Percentiles rank a stretch among this genome's conserved stretches.
These are phyloP conservation scores for Globomyces pollinis-pini DNA, from an alignment of 192 early-diverging fungal species.

Conservation along the genomic window DNA sequence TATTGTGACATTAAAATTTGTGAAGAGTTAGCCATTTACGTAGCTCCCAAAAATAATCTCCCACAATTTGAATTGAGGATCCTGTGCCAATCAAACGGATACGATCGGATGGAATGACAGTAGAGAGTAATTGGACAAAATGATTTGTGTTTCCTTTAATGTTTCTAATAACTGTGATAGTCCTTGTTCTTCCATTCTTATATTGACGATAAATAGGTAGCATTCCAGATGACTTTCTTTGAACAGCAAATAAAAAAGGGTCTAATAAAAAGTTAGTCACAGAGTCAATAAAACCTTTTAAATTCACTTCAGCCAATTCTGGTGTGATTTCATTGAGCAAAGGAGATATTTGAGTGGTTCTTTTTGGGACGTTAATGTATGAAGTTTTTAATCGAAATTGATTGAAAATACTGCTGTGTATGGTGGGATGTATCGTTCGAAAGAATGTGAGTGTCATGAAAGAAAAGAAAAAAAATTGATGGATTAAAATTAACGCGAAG, in stretches of 20 bases:
- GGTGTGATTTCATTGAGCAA: neutral
- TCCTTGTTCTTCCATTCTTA: conserved; percentile 7
- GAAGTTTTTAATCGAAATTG: too few relatives aligned
- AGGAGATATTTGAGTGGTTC: neutral
- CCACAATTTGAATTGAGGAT: neutral
- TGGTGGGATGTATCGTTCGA: too few relatives aligned
- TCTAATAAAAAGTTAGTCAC: neutral
- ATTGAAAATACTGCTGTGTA: too few relatives aligned
- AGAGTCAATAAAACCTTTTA: too few relatives aligned
- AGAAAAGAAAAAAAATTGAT: too few relatives aligned
- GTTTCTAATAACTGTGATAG: neutral
- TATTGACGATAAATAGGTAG: conserved; percentile 7
- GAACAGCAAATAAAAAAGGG: neutral
- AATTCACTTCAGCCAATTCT: neutral
- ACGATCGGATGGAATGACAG: neutral
- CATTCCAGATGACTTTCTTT: neutral
- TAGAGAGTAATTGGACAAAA: neutral
- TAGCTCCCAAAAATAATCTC: neutral
- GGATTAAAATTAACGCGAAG: too few relatives aligned
- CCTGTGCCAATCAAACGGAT: neutral
- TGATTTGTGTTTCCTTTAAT: neutral
- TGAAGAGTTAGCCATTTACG: neutral
- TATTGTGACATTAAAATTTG: conserved; percentile 1
- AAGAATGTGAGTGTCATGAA: too few relatives aligned
- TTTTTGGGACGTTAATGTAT: neutral